Conservation (phyloP, 257 asterid genomes). For the Mitragyna speciosa region DNA sequence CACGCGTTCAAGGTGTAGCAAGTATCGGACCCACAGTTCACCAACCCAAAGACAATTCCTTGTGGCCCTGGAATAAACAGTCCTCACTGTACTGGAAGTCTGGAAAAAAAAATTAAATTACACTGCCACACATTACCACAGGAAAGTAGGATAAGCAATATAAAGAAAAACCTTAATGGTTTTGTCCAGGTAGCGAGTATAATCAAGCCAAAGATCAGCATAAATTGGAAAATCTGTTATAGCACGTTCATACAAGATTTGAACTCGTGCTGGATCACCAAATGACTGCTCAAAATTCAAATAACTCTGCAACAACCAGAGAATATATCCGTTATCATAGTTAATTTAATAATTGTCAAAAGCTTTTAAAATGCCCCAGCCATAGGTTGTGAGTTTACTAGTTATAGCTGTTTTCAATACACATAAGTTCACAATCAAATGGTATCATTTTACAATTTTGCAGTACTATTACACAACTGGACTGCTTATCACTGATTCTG, state of each 20-base stretch:
- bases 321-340: background rate
- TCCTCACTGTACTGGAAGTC: slow-evolving; percentile 80
- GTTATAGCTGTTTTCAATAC: background rate
- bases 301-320: slow-evolving; percentile 59
- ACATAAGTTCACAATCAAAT: background rate
- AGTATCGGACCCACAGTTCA: slow-evolving; percentile 82
- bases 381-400: background rate
- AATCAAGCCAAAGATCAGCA: slow-evolving; percentile 79
- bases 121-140: background rate
- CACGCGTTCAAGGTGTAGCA: slow-evolving; percentile 76
- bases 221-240: slow-evolving; percentile 73
- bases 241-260: slow-evolving; percentile 90
- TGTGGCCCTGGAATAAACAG: slow-evolving; percentile 78
- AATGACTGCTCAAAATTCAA: slow-evolving; percentile 84
- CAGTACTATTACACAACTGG: too few relatives aligned
- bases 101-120: slow-evolving; percentile 33
- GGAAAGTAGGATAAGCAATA: background rate
- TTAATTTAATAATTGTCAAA: background rate
- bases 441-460: too few relatives aligned
- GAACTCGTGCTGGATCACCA: slow-evolving; percentile 95
- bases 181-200: slow-evolving; percentile 77
- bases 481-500: too few relatives aligned
- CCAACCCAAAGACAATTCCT: slow-evolving; percentile 97
- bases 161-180: slow-evolving; percentile 73
- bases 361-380: background rate